phyloP scores from a whole-genome alignment of 805 yeast species.

The Sugiyamaella mastotermitis region DNA sequence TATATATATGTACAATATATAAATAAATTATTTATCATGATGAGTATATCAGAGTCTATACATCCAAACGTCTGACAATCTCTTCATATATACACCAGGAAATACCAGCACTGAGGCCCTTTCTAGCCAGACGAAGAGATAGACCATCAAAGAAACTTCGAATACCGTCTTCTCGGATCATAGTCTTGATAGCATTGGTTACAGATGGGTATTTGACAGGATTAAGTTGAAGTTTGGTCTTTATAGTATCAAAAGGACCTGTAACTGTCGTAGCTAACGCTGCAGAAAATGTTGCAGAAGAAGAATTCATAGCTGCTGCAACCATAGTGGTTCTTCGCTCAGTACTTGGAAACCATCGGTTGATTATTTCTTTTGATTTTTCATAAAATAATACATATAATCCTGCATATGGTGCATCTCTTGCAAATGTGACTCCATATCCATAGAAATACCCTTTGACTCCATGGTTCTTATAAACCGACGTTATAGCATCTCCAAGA shows the following conservation, averaged over 20 bases:
- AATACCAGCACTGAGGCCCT: conserved; percentile 88
- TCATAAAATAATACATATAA: conserved; percentile 83
- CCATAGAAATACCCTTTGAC: conserved; percentile 77
- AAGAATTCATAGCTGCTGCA: conserved; percentile 58
- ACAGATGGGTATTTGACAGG: conserved; percentile 42
- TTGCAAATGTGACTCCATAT: conserved; percentile 72
- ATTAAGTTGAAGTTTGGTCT: conserved; percentile 81
- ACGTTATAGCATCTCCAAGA: conserved; percentile 50
- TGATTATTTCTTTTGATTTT: conserved; percentile 53
- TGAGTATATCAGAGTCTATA: no score
- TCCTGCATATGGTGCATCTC: conserved; percentile 98
- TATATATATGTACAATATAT: no score
- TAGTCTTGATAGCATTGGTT: conserved; percentile 34
- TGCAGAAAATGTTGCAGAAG: conserved; percentile 77
- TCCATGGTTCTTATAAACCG: conserved; percentile 50
- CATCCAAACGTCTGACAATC: conserved; percentile 41
- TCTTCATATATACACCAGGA: conserved; percentile 98
- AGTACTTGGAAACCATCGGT: conserved; percentile 32
- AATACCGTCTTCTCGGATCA: conserved; percentile 42
- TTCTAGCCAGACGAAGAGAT: conserved; percentile 71
- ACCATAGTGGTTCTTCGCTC: conserved; percentile 27
- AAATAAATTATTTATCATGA: no score
- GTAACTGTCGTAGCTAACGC: conserved; percentile 76
- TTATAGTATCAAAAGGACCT: conserved; percentile 91
- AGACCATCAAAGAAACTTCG: conserved; percentile 74